Conservation (phyloP, 2,329 filamentous ascomycete species). For the Clarireedia monteithiana region DNA sequence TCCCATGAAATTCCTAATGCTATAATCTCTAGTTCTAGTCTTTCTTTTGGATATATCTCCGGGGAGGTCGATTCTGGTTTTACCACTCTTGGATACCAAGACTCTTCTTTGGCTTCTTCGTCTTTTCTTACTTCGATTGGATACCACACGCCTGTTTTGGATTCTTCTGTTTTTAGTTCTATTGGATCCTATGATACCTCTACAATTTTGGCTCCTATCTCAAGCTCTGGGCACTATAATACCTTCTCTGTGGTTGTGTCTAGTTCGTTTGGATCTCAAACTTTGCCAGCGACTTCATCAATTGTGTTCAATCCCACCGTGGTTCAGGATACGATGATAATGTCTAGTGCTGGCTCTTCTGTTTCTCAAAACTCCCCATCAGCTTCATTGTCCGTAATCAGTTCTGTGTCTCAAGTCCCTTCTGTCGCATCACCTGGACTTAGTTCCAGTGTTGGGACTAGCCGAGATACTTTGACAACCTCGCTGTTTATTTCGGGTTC, state of each 20-base stretch:
- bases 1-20: neutral
- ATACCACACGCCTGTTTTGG: neutral
- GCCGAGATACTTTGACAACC: no score
- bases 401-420: neutral
- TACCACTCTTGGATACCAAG: constrained; percentile 4
- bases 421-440: neutral
- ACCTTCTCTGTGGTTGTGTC: no score
- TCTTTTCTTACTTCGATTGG: neutral
- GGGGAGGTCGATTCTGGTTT: neutral
- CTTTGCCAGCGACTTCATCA: neutral
- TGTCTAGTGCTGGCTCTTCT: neutral
- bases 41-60: constrained; percentile 6
- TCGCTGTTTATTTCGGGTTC: no score
- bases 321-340: no score
- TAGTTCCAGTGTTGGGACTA: no score
- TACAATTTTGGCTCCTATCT: neutral
- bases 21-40: constrained; percentile 7
- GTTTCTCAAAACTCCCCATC: neutral
- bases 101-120: neutral
- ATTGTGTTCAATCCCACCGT: neutral
- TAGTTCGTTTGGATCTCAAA: neutral
- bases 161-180: neutral
- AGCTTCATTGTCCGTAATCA: neutral
- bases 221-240: neutral
- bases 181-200: neutral